Percentiles rank a stretch among this genome's conserved stretches.
These are phyloP conservation scores for Pythium apleroticum DNA, from an alignment of 352 stramenopile genomes.

Conservation along the genomic window DNA sequence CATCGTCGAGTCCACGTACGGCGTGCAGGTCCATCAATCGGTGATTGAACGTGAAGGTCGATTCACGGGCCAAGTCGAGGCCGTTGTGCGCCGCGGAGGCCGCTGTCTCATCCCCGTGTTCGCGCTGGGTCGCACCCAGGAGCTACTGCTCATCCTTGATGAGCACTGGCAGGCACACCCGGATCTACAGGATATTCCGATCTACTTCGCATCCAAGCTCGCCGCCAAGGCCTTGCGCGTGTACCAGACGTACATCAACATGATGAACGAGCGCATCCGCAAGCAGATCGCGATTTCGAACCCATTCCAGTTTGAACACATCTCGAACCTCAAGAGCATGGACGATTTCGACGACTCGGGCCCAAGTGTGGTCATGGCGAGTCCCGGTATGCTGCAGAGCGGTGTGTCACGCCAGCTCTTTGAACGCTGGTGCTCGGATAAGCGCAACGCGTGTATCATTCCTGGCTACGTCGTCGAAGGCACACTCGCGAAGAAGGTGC, in stretches of 20 bases:
- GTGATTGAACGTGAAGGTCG: slow-evolving; percentile 95
- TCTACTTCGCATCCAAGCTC: slow-evolving; percentile 98
- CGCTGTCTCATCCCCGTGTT: slow-evolving; percentile 99
- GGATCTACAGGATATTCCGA: slow-evolving; percentile 95
- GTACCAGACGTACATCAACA: slow-evolving; percentile 99
- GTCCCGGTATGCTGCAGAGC: slow-evolving; percentile 98
- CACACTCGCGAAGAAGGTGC: slow-evolving; percentile 97
- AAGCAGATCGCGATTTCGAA: slow-evolving; percentile 98
- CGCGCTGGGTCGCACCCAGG: slow-evolving; percentile 97
- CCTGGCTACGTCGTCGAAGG: slow-evolving; percentile 99
- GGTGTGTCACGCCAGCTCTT: slow-evolving; percentile 97
- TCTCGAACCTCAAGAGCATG: slow-evolving; percentile 96
- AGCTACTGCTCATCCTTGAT: slow-evolving; percentile 99
- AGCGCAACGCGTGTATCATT: slow-evolving; percentile 98
- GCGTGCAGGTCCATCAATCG: slow-evolving; percentile 96
- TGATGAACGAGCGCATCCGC: slow-evolving; percentile 99
- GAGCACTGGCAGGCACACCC: slow-evolving; percentile 97
- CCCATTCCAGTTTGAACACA: slow-evolving; percentile 97
- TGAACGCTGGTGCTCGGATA: slow-evolving; percentile 97
- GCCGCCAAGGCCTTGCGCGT: slow-evolving; percentile 95
- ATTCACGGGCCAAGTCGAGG: slow-evolving; percentile 96
- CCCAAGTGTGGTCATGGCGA: slow-evolving; percentile 98
- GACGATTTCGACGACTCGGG: slow-evolving; percentile 97
- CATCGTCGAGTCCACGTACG: slow-evolving; percentile 99
- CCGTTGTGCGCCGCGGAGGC: slow-evolving; percentile 95